Evolutionary conservation across 305 asterid species (phyloP), one percentile per base, ranked within the genome.

Genomic region (Fraxinus angustifolia): DNA sequence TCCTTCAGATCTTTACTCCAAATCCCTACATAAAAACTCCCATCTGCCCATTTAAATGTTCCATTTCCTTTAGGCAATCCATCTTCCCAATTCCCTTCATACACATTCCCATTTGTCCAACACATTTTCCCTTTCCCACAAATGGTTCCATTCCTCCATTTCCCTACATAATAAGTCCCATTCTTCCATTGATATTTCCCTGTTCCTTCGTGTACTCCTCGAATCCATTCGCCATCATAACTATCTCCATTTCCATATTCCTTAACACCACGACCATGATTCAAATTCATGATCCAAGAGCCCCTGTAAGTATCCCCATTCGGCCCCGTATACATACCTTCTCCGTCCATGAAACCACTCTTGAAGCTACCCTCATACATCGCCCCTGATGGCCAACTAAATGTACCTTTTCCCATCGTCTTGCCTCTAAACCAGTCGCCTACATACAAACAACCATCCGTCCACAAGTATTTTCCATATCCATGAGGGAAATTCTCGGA

Each of bases 401-500:
- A 92, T 3, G 80, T 77, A 17, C 97, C 97, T 79, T 78, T 82
- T 1, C 95, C 94, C 89, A 87, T 91, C 0, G 90, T 88, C 75
- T 90, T 92, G 8, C 97, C 97, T 34, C 83, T 80, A 8, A 72
- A 82, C 97, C 97, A 92, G 11, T 92, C 94, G 1, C 97, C 97
- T 0, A 91, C 90, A 10, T 92, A 91, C 92, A 91, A 89, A 56
- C 97, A 92, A 1, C 97, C 97, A 45, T 94, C 99, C 0, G 97
- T 93, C 99, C 99, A 96, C 96, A 94, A 90, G 70, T 96, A 96
- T 79, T 90, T 92, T 0, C 97, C 97, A 1, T 83, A 77, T 0
- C 97, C 97, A 14, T 92, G 95, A 0, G 97, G 97, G 86, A 92
- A 92, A 77, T 79, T 91, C 33, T 94, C 97, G 0, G 89, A 82